These are phyloP conservation scores for Tripterygium wilfordii DNA, from an alignment of 177 flowering plant genomes.

Conservation along the genomic window DNA sequence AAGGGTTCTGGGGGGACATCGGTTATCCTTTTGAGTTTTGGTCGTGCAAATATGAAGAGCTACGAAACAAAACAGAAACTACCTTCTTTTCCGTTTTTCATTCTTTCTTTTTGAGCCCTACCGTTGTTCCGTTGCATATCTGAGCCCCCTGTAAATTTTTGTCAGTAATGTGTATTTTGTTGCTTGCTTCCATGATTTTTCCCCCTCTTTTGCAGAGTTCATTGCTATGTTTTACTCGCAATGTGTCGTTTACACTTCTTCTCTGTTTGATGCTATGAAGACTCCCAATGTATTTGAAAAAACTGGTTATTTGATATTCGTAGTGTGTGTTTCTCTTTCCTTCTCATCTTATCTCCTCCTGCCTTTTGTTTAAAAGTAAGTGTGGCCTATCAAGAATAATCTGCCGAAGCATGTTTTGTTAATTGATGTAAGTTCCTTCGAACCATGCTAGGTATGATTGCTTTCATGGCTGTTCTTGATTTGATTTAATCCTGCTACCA, in stretches of 20 bases:
- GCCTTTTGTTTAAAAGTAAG: no score
- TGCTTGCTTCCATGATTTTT: neutral
- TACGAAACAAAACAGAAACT: neutral
- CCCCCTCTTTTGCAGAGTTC: neutral
- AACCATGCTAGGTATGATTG: no score
- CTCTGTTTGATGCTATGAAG: slow-evolving; percentile 4
- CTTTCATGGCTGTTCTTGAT: no score
- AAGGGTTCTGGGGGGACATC: slow-evolving; percentile 18
- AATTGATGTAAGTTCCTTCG: no score
- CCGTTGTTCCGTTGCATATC: slow-evolving; percentile 6
- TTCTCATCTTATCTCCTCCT: no score
- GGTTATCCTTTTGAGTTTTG: slow-evolving; percentile 10
- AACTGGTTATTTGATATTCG: neutral
- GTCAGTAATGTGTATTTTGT: slow-evolving; percentile 10
- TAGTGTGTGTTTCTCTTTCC: neutral
- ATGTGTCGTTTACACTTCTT: neutral
- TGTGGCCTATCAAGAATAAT: no score
- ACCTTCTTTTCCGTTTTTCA: slow-evolving; percentile 22
- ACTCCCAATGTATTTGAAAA: slow-evolving; percentile 13
- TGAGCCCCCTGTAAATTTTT: slow-evolving; percentile 34
- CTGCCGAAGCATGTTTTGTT: no score
- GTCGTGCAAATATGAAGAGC: slow-evolving; percentile 3
- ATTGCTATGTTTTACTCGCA: no score
- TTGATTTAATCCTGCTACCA: no score
- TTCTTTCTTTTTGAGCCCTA: slow-evolving; percentile 18